Conservation (phyloP, 2,329 filamentous ascomycete species). For the Talaromyces sp. region DNA sequence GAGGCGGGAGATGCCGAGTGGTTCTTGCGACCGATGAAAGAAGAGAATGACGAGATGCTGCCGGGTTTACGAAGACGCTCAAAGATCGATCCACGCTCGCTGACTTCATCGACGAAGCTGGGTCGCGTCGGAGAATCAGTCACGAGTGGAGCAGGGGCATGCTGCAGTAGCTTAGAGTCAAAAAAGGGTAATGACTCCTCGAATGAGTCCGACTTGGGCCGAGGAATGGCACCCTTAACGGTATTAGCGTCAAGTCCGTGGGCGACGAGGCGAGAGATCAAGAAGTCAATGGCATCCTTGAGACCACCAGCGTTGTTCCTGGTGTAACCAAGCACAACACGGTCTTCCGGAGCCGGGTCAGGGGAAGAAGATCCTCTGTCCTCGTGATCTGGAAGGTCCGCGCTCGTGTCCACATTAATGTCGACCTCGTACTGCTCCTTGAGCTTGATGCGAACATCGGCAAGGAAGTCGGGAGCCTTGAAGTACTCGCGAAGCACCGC, state of each 20-base stretch:
- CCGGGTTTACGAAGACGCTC: slow-evolving; percentile 92
- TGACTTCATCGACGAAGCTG: slow-evolving; percentile 78
- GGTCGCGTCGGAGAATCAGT: slow-evolving; percentile 89
- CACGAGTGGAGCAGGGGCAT: slow-evolving; percentile 76
- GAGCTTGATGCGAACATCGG: slow-evolving; percentile 79
- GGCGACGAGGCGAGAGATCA: slow-evolving; percentile 81
- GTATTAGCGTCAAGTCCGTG: slow-evolving; percentile 85
- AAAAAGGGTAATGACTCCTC: slow-evolving; percentile 97
- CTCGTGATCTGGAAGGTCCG: slow-evolving; percentile 35
- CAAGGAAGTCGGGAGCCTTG: slow-evolving; percentile 76
- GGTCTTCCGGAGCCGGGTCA: slow-evolving; percentile 53
- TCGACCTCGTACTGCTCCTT: slow-evolving; percentile 92
- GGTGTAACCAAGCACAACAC: slow-evolving; percentile 79
- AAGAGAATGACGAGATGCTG: slow-evolving; percentile 91
- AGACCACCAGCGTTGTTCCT: slow-evolving; percentile 95
- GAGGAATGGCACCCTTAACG: slow-evolving; percentile 90
- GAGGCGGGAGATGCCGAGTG: slow-evolving; percentile 81
- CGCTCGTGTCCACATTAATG: slow-evolving; percentile 66
- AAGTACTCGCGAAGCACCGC: slow-evolving; percentile 78
- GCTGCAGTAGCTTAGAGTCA: slow-evolving; percentile 93
- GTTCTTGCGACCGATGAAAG: slow-evolving; percentile 97
- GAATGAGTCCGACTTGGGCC: slow-evolving; percentile 98
- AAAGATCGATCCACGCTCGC: slow-evolving; percentile 81
- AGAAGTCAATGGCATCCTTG: slow-evolving; percentile 92
- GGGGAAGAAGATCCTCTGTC: slow-evolving; percentile 44